phyloP scores from a whole-genome alignment of 2,329 filamentous ascomycete genomes.

The Xylariaceae sp. region DNA sequence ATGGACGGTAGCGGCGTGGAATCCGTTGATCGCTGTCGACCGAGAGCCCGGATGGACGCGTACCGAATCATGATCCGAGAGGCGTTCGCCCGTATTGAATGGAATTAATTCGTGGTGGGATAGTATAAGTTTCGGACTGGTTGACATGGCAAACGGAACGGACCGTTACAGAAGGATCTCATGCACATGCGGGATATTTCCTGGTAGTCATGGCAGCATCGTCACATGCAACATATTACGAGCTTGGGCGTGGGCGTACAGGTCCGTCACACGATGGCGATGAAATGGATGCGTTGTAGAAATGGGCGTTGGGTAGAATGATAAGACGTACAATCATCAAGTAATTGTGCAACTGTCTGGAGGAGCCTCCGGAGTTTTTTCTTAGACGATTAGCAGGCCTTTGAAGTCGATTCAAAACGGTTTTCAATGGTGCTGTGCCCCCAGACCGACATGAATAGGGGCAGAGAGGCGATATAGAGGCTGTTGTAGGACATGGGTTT shows the following conservation, averaged over 20 bases:
- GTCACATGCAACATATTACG: neutral
- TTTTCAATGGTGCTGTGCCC: no score
- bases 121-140: constrained; percentile 9
- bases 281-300: neutral
- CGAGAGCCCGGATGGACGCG: constrained; percentile 10
- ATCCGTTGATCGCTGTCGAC: constrained; percentile 1
- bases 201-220: constrained; percentile 1
- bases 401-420: neutral
- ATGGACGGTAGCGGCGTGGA: constrained; percentile 5
- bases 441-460: neutral
- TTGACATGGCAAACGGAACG: constrained; percentile 26
- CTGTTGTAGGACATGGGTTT: neutral
- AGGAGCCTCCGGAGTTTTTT: neutral
- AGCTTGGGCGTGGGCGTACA: neutral
- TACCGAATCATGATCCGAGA: constrained; percentile 14
- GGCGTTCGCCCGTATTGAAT: constrained; percentile 9
- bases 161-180: constrained; percentile 19
- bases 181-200: constrained; percentile 5
- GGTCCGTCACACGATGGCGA: neutral
- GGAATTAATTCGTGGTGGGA: constrained; percentile 13
- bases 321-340: neutral
- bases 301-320: neutral
- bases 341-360: neutral
- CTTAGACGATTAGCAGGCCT: neutral
- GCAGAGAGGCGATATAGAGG: neutral